Percentiles rank a stretch among this genome's conserved stretches.
Conservation (phyloP, 2,329 filamentous ascomycete genomes). For the Colletotrichum viniferum region DNA sequence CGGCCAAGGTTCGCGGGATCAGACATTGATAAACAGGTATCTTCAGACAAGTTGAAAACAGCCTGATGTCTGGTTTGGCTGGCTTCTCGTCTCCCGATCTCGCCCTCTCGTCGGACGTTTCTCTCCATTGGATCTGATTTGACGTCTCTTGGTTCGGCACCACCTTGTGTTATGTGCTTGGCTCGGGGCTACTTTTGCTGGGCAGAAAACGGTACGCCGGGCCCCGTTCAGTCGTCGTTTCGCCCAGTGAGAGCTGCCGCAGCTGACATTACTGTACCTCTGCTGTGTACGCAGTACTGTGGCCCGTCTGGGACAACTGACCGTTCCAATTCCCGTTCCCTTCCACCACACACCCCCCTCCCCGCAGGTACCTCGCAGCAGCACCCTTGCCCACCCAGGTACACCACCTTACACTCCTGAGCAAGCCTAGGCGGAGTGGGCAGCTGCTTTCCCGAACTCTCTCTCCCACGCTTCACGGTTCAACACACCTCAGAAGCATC, state of each 20-base stretch:
- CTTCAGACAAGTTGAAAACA: constrained; percentile 4
- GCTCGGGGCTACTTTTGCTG: not conserved
- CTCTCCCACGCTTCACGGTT: not conserved
- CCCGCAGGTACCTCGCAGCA: not conserved
- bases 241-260: not conserved
- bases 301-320: not conserved
- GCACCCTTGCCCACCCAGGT: not conserved
- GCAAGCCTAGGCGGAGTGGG: not conserved
- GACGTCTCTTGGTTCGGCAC: not conserved
- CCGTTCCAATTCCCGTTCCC: not conserved
- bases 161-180: not conserved
- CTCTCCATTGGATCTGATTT: not conserved
- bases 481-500: not conserved
- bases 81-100: not conserved
- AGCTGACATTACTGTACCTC: not conserved
- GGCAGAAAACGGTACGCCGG: not conserved
- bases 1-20: not conserved
- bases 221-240: not conserved
- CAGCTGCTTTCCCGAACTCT: not conserved
- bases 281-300: not conserved
- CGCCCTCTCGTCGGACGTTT: not conserved
- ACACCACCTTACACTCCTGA: not conserved
- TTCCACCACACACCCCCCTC: not conserved
- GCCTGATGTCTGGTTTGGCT: not conserved
- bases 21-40: not conserved